phyloP scores from a whole-genome alignment of 306 rosid species.

The Medicago lupulina region DNA sequence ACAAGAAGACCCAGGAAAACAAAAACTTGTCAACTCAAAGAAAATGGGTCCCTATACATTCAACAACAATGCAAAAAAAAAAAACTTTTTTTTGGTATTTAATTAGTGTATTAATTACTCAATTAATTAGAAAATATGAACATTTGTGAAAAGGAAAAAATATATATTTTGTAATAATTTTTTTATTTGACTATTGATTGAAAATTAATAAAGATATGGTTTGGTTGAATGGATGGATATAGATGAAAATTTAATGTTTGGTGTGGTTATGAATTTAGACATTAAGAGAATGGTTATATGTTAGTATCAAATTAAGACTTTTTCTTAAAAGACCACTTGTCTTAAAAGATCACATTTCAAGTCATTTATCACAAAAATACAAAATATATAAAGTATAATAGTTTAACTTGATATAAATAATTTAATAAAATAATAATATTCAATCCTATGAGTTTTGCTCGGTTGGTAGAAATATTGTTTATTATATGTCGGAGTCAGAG shows the following conservation, averaged over 20 bases:
- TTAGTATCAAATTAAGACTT: neutral
- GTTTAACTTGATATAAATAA: neutral
- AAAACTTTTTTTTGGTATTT: neutral
- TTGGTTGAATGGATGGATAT: neutral
- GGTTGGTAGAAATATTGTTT: too few relatives aligned
- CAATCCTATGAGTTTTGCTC: too few relatives aligned
- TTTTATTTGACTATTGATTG: neutral
- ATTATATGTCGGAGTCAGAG: too few relatives aligned
- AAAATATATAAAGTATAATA: neutral
- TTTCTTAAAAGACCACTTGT: too few relatives aligned
- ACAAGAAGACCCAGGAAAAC: slow-evolving; percentile 58
- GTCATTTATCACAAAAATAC: neutral
- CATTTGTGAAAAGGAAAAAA: neutral
- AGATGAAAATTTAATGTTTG: neutral
- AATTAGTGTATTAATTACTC: neutral
- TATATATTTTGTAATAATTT: too few relatives aligned
- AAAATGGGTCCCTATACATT: slow-evolving; percentile 44
- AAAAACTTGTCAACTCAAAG: slow-evolving; percentile 40
- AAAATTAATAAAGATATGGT: neutral
- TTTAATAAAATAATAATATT: neutral
- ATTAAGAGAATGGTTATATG: neutral
- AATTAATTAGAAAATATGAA: neutral
- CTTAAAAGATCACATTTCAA: neutral
- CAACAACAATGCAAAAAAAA: neutral
- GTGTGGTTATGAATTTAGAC: neutral